Base-by-base conservation (phyloP, 2,329 filamentous ascomycete species). In the Xylaria arbuscula region DNA sequence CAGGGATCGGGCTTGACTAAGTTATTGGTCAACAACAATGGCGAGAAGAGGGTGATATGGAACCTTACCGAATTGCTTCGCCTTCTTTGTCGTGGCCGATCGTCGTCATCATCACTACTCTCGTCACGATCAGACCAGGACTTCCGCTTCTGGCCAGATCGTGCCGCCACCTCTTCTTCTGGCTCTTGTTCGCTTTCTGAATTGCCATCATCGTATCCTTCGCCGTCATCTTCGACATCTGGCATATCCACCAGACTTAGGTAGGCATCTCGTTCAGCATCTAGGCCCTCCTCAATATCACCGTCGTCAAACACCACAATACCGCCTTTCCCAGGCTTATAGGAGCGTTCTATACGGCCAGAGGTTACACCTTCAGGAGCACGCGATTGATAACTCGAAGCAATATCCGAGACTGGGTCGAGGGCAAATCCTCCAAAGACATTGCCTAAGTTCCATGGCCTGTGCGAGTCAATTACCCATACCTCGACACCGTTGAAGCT, bases 281-380 rank as follows among this genome's bases (percentile, higher is more conserved):
- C 81, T 40, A 99, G 83, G 40, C 94, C 92, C 73, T 95, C 92
- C 73, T 95, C 92, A 59, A 99, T 94, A 78, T 99, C 96, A 1
- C 95, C 96, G 77, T 98, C 96, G 76, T 98, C 96, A 78, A 96
- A 97, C 1, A 98, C 94, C 69, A 99, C 88, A 50, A 99, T 92
- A 0, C 96, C 96, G 19, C 95, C 95, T 76, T 87, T 91, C 36
- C 93, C 92, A 5, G 92, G 89, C 71, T 88, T 90, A 78, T 97
- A 98, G 0, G 86, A 83, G 15, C 88, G 87, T 32, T 88, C 85
- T 59, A 98, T 88, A 65, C 89, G 89, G 1, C 94, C 95, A 53
- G 89, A 89, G 22, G 88, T 86, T 2, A 97, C 89, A 9, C 94
- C 94, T 11, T 81, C 76, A 7, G 88, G 88, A 70, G 86, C 87